phyloP scores from a whole-genome alignment of 352 stramenopile genomes.

The Phytophthora citricola region DNA sequence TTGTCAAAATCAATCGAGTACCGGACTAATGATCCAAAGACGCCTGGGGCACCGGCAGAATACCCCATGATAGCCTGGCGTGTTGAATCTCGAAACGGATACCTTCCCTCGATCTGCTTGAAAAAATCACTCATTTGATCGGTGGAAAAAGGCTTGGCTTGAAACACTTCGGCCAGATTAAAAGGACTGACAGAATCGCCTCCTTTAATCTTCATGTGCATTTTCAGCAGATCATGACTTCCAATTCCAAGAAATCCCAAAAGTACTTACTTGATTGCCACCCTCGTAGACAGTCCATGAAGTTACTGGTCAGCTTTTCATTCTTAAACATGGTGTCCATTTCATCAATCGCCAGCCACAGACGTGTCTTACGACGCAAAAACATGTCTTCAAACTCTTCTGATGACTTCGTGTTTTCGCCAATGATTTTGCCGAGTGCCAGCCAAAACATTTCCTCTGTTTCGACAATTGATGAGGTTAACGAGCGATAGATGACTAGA shows the following conservation, averaged over 20 bases:
- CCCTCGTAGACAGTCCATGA: conserved; percentile 21
- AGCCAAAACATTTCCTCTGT: conserved; percentile 3
- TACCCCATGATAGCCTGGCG: conserved; percentile 17
- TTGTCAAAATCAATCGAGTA: conserved; percentile 27
- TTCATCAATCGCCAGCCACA: neutral
- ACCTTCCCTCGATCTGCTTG: conserved; percentile 19
- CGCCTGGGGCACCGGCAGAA: conserved; percentile 31
- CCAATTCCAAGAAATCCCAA: conserved; percentile 35
- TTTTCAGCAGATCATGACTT: conserved; percentile 28
- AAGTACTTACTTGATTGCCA: conserved; percentile 24
- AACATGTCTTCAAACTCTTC: neutral
- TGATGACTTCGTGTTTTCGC: neutral
- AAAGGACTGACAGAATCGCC: conserved; percentile 7
- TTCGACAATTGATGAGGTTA: neutral
- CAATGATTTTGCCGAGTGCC: neutral
- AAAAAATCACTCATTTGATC: conserved; percentile 38
- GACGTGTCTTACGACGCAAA: neutral
- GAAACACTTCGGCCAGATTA: conserved; percentile 22
- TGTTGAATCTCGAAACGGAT: conserved; percentile 25
- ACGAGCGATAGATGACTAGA: neutral
- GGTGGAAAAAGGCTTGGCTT: conserved; percentile 18
- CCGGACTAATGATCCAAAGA: conserved; percentile 31
- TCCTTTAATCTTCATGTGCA: conserved; percentile 6
- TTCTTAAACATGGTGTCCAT: neutral
- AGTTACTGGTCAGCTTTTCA: conserved; percentile 14